Conservation (phyloP, 805 yeast genomes). For the Grigorovia yakushimaensis region DNA sequence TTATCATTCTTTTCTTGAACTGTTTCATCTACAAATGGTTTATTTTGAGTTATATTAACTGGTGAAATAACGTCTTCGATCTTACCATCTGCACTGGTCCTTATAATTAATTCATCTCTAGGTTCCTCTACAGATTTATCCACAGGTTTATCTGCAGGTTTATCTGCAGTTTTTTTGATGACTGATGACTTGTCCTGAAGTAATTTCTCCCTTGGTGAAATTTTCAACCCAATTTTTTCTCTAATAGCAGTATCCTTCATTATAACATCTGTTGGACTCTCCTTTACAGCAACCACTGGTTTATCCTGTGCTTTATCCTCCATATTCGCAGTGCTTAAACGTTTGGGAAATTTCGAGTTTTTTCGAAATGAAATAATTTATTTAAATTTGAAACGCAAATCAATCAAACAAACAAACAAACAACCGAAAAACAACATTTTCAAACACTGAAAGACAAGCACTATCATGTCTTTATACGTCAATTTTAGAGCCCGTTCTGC, state of each 20-base stretch:
- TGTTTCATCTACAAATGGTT: slow-evolving; percentile 1
- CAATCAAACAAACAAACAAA: neutral
- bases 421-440: neutral
- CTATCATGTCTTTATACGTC: slow-evolving; percentile 49
- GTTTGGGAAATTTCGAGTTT: neutral
- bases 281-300: neutral
- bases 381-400: neutral
- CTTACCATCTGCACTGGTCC: slow-evolving; percentile 3
- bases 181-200: neutral
- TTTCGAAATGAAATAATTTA: neutral
- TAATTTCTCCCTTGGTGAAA: neutral
- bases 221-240: neutral
- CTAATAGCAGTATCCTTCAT: neutral
- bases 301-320: neutral
- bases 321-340: neutral
- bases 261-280: neutral
- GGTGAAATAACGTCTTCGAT: slow-evolving; percentile 7
- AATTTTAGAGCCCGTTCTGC: slow-evolving; percentile 33
- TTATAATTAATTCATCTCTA: slow-evolving; percentile 1
- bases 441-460: no score
- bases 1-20: neutral
- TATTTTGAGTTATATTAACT: neutral
- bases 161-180: neutral
- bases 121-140: neutral
- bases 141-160: neutral